Evolutionary conservation across 805 yeast species (phyloP), one percentile per base, ranked within the genome.

Genomic region (Spathaspora sp.): DNA sequence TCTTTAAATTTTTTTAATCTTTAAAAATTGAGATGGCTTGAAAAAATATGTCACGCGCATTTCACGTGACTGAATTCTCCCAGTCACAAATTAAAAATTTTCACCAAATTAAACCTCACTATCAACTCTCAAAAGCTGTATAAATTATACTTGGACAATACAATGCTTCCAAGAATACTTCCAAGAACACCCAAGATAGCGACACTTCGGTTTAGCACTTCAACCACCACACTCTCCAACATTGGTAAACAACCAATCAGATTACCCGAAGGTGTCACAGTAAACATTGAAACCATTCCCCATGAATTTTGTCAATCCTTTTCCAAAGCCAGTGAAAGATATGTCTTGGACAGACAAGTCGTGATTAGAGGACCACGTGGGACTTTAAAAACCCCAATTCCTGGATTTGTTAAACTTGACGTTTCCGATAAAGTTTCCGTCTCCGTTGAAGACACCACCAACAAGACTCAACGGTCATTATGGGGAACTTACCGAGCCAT

Each of bases 401-500:
- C 97, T 1, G 84, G 83, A 52, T 92, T 92, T 60, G 77, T 91
- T 44, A 58, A 63, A 2, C 55, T 62, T n/a, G 54, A 47, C 2
- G 32, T 29, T 29, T 5, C 32, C 8, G 73, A 72, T 40, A 71
- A 73, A 47, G 65, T 87, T 39, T 57, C 64, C 5, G 83, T 93
- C 3, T 52, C 72, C 0, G 89, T 92, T n/a, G 70, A 72, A 40
- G 79, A 85, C 59, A 75, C 83, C 3, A 61, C 65, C 1, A 72
- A 79, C 59, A 85, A 81, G 62, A 73, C 81, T 49, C 99, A 94
- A 72, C 82, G 86, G 57, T 75, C 96, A 17, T 82, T 94, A 81
- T 94, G 98, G 98, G 99, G 99, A 16, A 94, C 98, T 6, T 79
- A 86, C 49, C 81, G 99, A 65, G 79, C 96, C 0, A 75, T 86